Conservation (phyloP, 202 grass and related monocot species). For the Carex arenaria region DNA sequence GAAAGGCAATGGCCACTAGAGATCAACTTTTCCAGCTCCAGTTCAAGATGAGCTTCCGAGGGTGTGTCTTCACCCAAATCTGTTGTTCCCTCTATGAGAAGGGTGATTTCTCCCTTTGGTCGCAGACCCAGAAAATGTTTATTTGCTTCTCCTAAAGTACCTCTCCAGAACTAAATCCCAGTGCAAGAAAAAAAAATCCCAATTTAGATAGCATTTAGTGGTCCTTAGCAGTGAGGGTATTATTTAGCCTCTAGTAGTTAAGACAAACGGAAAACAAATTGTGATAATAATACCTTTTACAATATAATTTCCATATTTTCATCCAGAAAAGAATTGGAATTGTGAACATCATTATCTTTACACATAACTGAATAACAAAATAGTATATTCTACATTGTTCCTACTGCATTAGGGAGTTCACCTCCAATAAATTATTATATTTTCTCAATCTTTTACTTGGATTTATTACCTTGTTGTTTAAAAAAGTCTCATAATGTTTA, state of each 20-base stretch:
- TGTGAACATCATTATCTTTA: not conserved
- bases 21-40: conserved; percentile 67
- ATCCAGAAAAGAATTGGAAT: not conserved
- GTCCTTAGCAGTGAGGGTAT: not conserved
- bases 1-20: conserved; percentile 65
- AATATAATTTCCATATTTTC: not conserved
- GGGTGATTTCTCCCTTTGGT: conserved; percentile 86
- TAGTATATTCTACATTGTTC: not conserved
- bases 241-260: not conserved
- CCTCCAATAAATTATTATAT: not conserved
- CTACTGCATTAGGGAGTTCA: not conserved
- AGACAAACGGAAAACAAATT: not conserved
- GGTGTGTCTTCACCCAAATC: conserved; percentile 45
- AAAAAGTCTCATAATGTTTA: not conserved
- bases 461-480: not conserved
- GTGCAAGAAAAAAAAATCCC: conserved; percentile 7
- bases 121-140: conserved; percentile 49
- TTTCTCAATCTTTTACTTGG: not conserved
- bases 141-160: conserved; percentile 76
- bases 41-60: conserved; percentile 63
- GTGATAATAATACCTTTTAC: not conserved
- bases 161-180: conserved; percentile 84
- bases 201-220: not conserved
- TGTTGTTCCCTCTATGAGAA: conserved; percentile 63
- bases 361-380: not conserved